Base-by-base conservation (phyloP, 805 yeast genomes). In the Saccharomycopsis microspora region DNA sequence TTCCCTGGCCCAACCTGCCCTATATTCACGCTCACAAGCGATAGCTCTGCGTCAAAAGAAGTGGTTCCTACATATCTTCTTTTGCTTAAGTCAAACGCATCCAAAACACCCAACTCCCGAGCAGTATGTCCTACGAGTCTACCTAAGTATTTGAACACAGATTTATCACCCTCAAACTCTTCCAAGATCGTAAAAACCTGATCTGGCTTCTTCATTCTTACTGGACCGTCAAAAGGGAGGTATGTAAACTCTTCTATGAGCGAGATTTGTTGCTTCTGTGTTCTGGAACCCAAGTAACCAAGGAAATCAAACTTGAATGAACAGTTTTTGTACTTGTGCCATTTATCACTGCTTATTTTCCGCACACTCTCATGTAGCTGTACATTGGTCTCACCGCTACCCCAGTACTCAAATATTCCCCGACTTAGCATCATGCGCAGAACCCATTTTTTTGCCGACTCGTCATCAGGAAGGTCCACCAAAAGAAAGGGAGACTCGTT, bases 61-160 rank as follows among this genome's bases (percentile, higher is more conserved):
- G 98, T 93, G 5, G 98, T 93, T 3, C 98, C 98, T 48, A 86
- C 89, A 58, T 84, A 88, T 46, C 80, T 82, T 58, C 98, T 72
- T 56, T 80, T 78, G 60, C 81, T 83, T 53, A 93, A 70, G 58
- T 88, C 96, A 57, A 82, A 85, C 47, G 70, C 74, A 54, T 90
- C 97, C 52, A 87, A 69, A 1, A 80, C 70, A 32, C 80, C 79
- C 6, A 74, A 67, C 4, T 73, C 65, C 56, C 96, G 72, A 9
- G 81, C 80, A 53, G 86, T 75, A 29, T 69, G 55, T 51, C 71
- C 75, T 8, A 93, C 70, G 56, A 75, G 74, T 59, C 95, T 71
- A 0, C 95, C 95, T 62, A 93, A 85, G 36, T 34, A 34, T 19
- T 19, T 19, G 19, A 19, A 19, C 5, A 40, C 34, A 34, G 9